Evolutionary conservation across 169 alveolate species (phyloP), one percentile per base, ranked within the genome.

Genomic region (Cryptosporidium meleagridis): DNA sequence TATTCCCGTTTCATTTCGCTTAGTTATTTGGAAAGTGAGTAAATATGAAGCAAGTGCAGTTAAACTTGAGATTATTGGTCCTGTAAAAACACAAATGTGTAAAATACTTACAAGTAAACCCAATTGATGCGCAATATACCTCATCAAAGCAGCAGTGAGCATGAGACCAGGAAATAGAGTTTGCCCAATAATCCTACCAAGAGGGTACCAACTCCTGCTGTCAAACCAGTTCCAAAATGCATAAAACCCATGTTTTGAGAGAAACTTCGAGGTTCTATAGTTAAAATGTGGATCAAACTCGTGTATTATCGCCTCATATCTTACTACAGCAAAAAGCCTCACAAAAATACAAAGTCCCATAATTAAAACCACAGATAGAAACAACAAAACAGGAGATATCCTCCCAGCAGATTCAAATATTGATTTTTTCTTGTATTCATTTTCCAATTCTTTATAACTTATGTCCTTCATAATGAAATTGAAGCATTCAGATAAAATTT

Each of bases 281-380:
- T 98, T 98, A 93, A 98, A 98, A 97, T 99, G 98, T 14, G 99
- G 99, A 92, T 98, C 99, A 86, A 96, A 98, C 91, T 98, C 99
- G 92, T 98, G 99, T 84, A 98, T 97, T 67, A 97, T 96, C 8
- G 98, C 93, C 92, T 97, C 99, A 91, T 96, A 97, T 58, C 99
- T 94, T 65, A 98, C 97, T 14, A 97, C 99, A 18, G 99, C 97
- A 94, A 97, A 98, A 14, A 96, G 96, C 68, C 99, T 96, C 33
- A 96, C 95, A 62, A 95, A 91, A 87, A 97, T 94, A 85, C 97
- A 86, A 65, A 92, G 75, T 29, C 89, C 89, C 89, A 80, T 80
- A 26, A 65, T 67, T 26, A 80, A 80, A 59, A 80, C 59, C 41
- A 80, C 69, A 1, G 89, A 80, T 37, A 80, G 39, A 62, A 80